A percentile compares a stretch with the other conserved stretches of the same genome.
Evolutionary conservation across 257 asterid species (phyloP).

Genomic region (Lycium ferocissimum): DNA sequence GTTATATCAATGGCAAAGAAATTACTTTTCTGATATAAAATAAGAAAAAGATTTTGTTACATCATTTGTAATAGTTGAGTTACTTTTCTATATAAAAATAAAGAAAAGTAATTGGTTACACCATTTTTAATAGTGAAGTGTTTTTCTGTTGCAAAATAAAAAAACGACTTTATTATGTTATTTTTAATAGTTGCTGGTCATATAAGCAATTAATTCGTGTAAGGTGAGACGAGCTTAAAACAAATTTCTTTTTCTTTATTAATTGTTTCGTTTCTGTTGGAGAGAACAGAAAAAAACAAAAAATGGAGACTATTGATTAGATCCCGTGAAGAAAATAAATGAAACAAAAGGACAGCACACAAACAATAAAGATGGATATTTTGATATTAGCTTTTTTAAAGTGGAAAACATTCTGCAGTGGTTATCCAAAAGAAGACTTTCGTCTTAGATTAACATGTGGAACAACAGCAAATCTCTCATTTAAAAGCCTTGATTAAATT

Average conservation of each 20-base stretch:
- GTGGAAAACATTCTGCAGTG: constrained; percentile 35
- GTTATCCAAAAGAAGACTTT: constrained; percentile 31
- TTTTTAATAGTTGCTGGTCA: too few relatives aligned
- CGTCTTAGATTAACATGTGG: constrained; percentile 35
- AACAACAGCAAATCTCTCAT: constrained; percentile 14
- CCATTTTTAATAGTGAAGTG: too few relatives aligned
- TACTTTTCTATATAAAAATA: too few relatives aligned
- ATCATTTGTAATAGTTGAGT: too few relatives aligned
- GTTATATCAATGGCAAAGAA: too few relatives aligned
- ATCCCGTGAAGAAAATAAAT: constrained; percentile 29
- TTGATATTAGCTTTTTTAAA: constrained; percentile 16
- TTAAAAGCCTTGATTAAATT: background rate
- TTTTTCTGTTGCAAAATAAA: too few relatives aligned
- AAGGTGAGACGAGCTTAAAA: background rate
- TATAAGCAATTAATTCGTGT: background rate
- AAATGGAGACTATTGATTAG: constrained; percentile 18
- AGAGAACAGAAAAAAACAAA: background rate
- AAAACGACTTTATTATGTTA: too few relatives aligned
- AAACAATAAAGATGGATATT: constrained; percentile 15
- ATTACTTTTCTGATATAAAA: too few relatives aligned
- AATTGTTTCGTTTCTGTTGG: background rate
- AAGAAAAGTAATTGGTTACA: too few relatives aligned
- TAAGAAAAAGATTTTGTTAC: too few relatives aligned
- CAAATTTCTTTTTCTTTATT: background rate
- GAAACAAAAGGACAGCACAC: constrained; percentile 29